Evolutionary conservation across 1,284 basidiomycete species (phyloP).

Genomic region (Tremellales sp.): DNA sequence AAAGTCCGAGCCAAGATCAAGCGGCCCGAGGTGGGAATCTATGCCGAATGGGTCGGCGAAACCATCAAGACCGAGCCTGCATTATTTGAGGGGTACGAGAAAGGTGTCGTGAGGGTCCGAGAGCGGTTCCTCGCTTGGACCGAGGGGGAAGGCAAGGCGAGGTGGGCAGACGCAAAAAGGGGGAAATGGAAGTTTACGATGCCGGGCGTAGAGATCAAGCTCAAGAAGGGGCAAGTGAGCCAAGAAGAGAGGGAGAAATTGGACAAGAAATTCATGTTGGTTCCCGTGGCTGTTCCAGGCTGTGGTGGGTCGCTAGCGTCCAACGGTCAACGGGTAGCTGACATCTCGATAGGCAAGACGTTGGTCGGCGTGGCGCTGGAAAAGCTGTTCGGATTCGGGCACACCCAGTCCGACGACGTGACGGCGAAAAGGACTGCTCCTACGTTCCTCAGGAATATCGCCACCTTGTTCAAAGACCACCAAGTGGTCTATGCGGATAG

Average conservation of each 20-base stretch:
- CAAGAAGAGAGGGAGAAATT: constrained; percentile 27
- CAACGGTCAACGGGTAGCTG: neutral
- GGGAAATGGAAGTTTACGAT: constrained; percentile 16
- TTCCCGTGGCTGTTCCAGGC: constrained; percentile 87
- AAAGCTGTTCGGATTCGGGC: constrained; percentile 74
- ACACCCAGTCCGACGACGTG: constrained; percentile 91
- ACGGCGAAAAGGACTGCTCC: constrained; percentile 71
- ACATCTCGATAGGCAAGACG: constrained; percentile 70
- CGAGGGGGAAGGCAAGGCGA: constrained; percentile 54
- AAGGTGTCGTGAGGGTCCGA: constrained; percentile 77
- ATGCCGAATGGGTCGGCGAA: constrained; percentile 49
- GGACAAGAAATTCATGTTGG: constrained; percentile 72
- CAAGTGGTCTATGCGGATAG: constrained; percentile 86
- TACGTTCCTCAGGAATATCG: constrained; percentile 72
- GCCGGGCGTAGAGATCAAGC: constrained; percentile 19
- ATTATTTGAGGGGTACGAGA: constrained; percentile 64
- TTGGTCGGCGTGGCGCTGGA: constrained; percentile 72
- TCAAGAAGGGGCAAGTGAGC: constrained; percentile 12
- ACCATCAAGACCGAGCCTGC: constrained; percentile 63
- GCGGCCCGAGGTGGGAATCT: constrained; percentile 48
- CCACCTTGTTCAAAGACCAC: constrained; percentile 58
- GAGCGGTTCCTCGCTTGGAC: constrained; percentile 74
- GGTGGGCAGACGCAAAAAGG: constrained; percentile 50
- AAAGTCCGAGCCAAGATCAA: constrained; percentile 37
- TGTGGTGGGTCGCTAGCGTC: constrained; percentile 61